Evolutionary conservation across 805 yeast species (phyloP), one percentile per base, ranked within the genome.

Genomic region (Candida pseudofarinosa): DNA sequence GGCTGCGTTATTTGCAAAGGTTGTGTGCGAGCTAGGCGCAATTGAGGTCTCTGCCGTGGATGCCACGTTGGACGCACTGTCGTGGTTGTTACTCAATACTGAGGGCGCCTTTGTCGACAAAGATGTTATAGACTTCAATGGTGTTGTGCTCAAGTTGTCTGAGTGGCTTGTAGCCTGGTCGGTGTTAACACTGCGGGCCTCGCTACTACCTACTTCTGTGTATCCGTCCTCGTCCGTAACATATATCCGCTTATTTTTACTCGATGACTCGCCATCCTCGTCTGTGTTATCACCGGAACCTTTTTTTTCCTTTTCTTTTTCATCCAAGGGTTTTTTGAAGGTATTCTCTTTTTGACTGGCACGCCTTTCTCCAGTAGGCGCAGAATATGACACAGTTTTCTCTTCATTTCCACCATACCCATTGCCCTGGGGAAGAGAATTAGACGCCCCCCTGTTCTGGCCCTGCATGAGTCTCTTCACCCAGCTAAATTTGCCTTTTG

Each of bases 21-120:
- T 33, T 4, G 44, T 51, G 32, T 56, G 55, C 1, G 54, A 44
- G 30, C 73, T 67, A 4, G 80, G 79, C 10, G 77, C 70, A 10
- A 74, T 55, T 3, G 80, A 74, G 2, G 80, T 75, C 47, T 74
- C 76, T 3, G 76, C 71, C 1, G 80, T 74, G 2, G 78, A 71
- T 4, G 75, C 71, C 48, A 65, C 63, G 41, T 46, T 46, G 47
- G 73, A 58, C 45, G 46, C 43, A 38, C 46, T 56, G 44, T 70
- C 75, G 28, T 53, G 54, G 23, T 47, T 46, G 34, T 50, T 49
- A 44, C 73, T 68, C 33, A 70, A 49, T 4, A 69, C 60, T 2
- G 73, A 66, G 0, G 74, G 69, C 1, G 73, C 53, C 40, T 60
- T 63, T 4, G 73, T 67, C 4, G 74, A 69, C 4, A 54, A 48